Evolutionary conservation across 345 rosid species (phyloP).

Genomic region (Erodium maritimum): DNA sequence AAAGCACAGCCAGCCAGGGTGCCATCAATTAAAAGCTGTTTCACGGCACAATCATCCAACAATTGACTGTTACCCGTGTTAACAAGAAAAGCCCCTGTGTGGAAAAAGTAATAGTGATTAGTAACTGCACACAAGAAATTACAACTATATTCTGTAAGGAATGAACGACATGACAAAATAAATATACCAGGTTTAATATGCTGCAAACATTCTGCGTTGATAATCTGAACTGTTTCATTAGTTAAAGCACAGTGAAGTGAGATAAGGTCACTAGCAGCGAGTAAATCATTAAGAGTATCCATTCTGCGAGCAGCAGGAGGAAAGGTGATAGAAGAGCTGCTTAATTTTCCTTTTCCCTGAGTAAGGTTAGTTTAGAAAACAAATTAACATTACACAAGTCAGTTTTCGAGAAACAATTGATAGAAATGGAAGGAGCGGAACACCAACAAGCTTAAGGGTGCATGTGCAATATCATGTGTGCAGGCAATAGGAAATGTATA

Average conservation of each 20-base stretch:
- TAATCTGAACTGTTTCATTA: conserved; percentile 86
- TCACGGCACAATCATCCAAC: conserved; percentile 85
- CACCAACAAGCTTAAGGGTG: background rate
- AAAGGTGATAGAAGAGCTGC: conserved; percentile 49
- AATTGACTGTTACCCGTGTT: conserved; percentile 94
- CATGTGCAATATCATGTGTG: no score
- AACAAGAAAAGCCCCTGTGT: conserved; percentile 88
- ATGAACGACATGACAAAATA: background rate
- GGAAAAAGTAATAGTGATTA: conserved; percentile 3
- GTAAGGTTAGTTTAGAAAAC: conserved; percentile 10
- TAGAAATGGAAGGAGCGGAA: background rate
- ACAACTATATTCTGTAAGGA: background rate
- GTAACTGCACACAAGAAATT: background rate
- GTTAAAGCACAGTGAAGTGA: conserved; percentile 89
- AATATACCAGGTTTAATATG: conserved; percentile 81
- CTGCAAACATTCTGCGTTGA: conserved; percentile 91
- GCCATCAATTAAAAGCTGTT: conserved; percentile 90
- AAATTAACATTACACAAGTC: no score
- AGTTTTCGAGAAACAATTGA: no score
- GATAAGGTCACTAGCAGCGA: conserved; percentile 89
- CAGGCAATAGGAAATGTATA: no score
- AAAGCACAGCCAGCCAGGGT: conserved; percentile 93
- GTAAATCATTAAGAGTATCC: conserved; percentile 93
- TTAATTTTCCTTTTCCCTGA: conserved; percentile 56
- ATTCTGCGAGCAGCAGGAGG: conserved; percentile 93